Percentiles rank a stretch among this genome's conserved stretches.
These are phyloP conservation scores for Fusarium buharicum DNA, from an alignment of 2,329 filamentous ascomycete genomes.

Conservation along the genomic window DNA sequence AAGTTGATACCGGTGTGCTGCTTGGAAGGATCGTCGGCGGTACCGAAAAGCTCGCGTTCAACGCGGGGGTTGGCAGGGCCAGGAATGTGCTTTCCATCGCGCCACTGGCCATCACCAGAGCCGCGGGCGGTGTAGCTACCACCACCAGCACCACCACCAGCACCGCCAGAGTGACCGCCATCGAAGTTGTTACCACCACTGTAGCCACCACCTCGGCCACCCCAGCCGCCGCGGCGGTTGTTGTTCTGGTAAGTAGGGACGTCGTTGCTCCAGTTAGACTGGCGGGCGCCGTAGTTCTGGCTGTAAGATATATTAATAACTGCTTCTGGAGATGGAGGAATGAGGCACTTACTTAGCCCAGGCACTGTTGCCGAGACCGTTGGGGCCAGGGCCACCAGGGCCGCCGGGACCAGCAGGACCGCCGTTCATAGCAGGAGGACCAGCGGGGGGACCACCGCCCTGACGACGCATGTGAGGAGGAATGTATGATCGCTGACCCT, in stretches of 20 bases:
- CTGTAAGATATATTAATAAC: slow-evolving; percentile 37
- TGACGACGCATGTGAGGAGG: slow-evolving; percentile 79
- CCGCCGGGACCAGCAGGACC: slow-evolving; percentile 13
- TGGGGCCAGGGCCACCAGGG: slow-evolving; percentile 43
- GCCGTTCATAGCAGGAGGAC: slow-evolving; percentile 33
- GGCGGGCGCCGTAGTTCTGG: slow-evolving; percentile 50
- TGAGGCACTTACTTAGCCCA: slow-evolving; percentile 67
- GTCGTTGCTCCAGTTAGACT: slow-evolving; percentile 50
- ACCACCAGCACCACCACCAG: slow-evolving; percentile 60
- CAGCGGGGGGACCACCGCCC: slow-evolving; percentile 35
- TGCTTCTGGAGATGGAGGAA: neutral
- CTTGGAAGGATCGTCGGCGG: slow-evolving; percentile 90
- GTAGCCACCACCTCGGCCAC: slow-evolving; percentile 52
- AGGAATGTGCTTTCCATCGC: slow-evolving; percentile 94
- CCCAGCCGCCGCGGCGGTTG: slow-evolving; percentile 50
- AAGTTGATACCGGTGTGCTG: slow-evolving; percentile 99
- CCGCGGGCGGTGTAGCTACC: slow-evolving; percentile 72
- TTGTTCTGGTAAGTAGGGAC: slow-evolving; percentile 47
- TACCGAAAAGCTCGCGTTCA: slow-evolving; percentile 95
- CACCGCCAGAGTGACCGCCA: slow-evolving; percentile 81
- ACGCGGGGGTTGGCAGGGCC: slow-evolving; percentile 88
- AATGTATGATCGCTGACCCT: slow-evolving; percentile 75
- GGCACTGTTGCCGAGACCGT: slow-evolving; percentile 70
- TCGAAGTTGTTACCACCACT: slow-evolving; percentile 57
- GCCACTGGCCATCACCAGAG: slow-evolving; percentile 95